Base-by-base conservation (phyloP, 192 early-diverging fungal genomes). In the Backusella tuberculispora region DNA sequence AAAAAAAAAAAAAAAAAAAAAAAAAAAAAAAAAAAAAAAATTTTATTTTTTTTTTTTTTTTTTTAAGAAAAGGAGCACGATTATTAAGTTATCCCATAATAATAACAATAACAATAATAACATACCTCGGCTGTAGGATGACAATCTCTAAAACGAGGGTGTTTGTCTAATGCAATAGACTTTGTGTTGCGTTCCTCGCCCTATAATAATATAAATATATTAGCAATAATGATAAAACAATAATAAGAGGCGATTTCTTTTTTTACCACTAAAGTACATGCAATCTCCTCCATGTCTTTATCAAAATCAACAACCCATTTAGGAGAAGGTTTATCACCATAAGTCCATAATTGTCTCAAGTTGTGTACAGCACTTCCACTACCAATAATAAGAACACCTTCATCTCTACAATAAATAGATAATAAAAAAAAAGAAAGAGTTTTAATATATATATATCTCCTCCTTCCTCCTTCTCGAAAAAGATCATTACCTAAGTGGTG, bases 311-410 rank as follows among this genome's bases (percentile, higher is more conserved):
- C 74, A 0, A 88, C 88, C 74, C 85, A 93, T 0, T 84, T 74
- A 0, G 86, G 85, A 6, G 87, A 74, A 41, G 71, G 69, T 46
- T 63, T 53, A 1, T 76, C 50, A 41, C 74, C 66, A 21, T 73
- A 66, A 0, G 69, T 65, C 40, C 85, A 90, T 6, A 86, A 17
- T 19, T 91, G 85, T 5, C 85, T 63, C 53, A 93, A 74, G 64
- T 93, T 93, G 73, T 93, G 92, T 0, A 91, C 86, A 12, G 90
- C 83, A 53, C 86, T 84, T 14, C 92, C 92, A 70, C 86, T 88
- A 34, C 88, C 89, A 6, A 93, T 88, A 53, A 93, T 81, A 29
- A 93, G 73, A 13, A 93, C 79, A 17, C 84, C 86, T 70, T 91
- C 85, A 10, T 90, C 78, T 29, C 90, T 81, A n/a, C 72, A 13